Percentiles rank a stretch among this genome's conserved stretches.
phyloP scores from a whole-genome alignment of 2,329 filamentous ascomycete species.

The Ophiostoma fasciatum region DNA sequence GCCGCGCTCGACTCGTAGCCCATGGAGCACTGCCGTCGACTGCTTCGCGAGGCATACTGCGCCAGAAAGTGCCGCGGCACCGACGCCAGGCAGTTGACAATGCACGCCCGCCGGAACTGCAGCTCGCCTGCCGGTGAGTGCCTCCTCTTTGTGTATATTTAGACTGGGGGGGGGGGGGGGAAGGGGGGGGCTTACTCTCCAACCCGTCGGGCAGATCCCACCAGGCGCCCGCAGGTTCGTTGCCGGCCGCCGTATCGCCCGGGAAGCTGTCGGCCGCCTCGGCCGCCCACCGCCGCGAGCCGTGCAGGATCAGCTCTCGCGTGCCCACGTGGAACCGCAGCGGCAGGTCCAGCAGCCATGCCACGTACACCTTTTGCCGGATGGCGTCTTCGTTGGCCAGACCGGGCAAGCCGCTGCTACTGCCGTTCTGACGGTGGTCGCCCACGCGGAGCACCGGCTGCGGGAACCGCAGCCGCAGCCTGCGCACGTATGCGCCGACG shows the following conservation, averaged over 20 bases:
- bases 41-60: conserved; percentile 54
- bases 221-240: no score
- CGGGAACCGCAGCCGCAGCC: conserved; percentile 37
- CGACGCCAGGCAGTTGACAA: conserved; percentile 55
- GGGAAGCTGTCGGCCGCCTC: no score
- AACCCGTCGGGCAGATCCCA: conserved; percentile 57
- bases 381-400: conserved; percentile 40
- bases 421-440: conserved; percentile 10
- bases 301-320: conserved; percentile 49
- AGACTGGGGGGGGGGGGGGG: no score
- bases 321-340: conserved; percentile 46
- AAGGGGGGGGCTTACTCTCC: no score
- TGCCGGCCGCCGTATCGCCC: no score
- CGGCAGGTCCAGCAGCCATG: conserved; percentile 49
- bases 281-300: conserved; percentile 48
- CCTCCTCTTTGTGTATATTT: no score
- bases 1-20: conserved; percentile 59
- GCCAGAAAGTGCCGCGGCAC: conserved; percentile 52
- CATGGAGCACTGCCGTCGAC: conserved; percentile 49
- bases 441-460: conserved; percentile 9
- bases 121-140: no score
- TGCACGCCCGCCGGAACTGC: conserved; percentile 46
- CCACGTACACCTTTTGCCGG: conserved; percentile 54
- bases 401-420: conserved; percentile 14
- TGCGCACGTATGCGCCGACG: conserved; percentile 38